Evolutionary conservation across 2,329 filamentous ascomycete species (phyloP).

Genomic region (Teratosphaeria zuluensis): DNA sequence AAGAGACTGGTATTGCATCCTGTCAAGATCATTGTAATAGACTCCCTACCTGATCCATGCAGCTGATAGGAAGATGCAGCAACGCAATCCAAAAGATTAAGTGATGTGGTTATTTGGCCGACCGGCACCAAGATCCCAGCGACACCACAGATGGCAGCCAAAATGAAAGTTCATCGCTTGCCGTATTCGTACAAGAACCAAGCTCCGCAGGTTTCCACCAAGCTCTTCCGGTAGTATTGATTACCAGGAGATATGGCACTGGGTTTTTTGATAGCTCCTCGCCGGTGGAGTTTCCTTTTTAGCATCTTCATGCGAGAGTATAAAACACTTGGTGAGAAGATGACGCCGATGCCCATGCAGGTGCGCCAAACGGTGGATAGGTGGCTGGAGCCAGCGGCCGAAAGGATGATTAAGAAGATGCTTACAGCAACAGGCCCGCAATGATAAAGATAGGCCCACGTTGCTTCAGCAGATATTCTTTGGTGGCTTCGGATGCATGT

Average conservation of each 20-base stretch:
- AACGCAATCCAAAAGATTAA: too few species aligned
- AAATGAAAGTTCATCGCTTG: conserved; percentile 44
- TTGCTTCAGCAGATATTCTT: conserved; percentile 31
- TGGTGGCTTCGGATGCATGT: conserved; percentile 39
- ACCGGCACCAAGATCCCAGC: conserved; percentile 38
- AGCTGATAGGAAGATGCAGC: too few species aligned
- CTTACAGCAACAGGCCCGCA: conserved; percentile 14
- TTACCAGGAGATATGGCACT: conserved; percentile 42
- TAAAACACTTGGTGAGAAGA: conserved; percentile 41
- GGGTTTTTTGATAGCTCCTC: conserved; percentile 44
- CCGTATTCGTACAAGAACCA: conserved; percentile 47
- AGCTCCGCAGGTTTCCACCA: conserved; percentile 45
- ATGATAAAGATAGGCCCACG: conserved; percentile 20
- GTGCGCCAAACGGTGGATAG: conserved; percentile 32
- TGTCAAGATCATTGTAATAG: too few species aligned
- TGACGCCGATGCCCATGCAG: conserved; percentile 35
- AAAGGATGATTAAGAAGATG: conserved; percentile 32
- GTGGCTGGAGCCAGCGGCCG: conserved; percentile 21
- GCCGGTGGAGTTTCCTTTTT: conserved; percentile 43
- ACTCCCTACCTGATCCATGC: too few species aligned
- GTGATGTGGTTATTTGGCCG: too few species aligned
- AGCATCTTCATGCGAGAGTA: conserved; percentile 48
- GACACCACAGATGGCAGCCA: conserved; percentile 43
- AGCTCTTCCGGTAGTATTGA: conserved; percentile 47
- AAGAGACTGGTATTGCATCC: background rate